These are phyloP conservation scores for Chalciporus chontae DNA, from an alignment of 768 basidiomycete genomes.

Conservation along the genomic window DNA sequence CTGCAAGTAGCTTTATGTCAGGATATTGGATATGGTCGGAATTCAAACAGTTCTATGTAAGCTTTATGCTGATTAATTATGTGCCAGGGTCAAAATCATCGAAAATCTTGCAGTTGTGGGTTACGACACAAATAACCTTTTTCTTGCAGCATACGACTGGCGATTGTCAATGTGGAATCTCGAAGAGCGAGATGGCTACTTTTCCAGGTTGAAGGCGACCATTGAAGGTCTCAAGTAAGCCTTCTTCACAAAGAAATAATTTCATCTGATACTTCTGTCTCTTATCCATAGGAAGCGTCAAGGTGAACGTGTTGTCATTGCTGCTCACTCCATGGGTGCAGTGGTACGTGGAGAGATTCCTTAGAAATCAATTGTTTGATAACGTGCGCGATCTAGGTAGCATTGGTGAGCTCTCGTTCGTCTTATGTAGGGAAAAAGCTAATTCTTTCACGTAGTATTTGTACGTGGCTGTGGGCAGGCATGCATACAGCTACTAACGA, in stretches of 20 bases:
- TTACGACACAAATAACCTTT: slow-evolving; percentile 88
- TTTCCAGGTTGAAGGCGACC: slow-evolving; percentile 73
- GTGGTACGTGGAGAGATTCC: slow-evolving; percentile 46
- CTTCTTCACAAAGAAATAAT: background rate
- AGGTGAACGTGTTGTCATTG: slow-evolving; percentile 75
- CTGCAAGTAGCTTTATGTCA: slow-evolving; percentile 80
- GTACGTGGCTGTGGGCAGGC: slow-evolving; percentile 44
- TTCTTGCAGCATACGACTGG: slow-evolving; percentile 91
- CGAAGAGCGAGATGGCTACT: slow-evolving; percentile 88
- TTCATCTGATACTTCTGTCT: background rate
- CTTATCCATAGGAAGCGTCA: slow-evolving; percentile 51
- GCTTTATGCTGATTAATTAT: background rate
- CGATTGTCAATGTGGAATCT: slow-evolving; percentile 84
- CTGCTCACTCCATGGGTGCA: slow-evolving; percentile 84
- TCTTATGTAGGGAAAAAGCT: slow-evolving; percentile 3
- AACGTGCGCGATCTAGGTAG: slow-evolving; percentile 46
- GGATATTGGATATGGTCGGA: slow-evolving; percentile 92
- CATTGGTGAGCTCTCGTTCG: slow-evolving; percentile 38
- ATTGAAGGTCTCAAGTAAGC: slow-evolving; percentile 78
- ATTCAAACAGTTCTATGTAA: background rate
- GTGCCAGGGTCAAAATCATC: slow-evolving; percentile 77
- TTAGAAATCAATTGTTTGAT: slow-evolving; percentile 12
- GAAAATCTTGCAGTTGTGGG: slow-evolving; percentile 92
- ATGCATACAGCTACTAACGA: background rate
- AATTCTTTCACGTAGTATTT: slow-evolving; percentile 60